A percentile compares a stretch with the other conserved stretches of the same genome.
These are phyloP conservation scores for Phytopythium mirpurense DNA, from an alignment of 352 stramenopile genomes.

Conservation along the genomic window DNA sequence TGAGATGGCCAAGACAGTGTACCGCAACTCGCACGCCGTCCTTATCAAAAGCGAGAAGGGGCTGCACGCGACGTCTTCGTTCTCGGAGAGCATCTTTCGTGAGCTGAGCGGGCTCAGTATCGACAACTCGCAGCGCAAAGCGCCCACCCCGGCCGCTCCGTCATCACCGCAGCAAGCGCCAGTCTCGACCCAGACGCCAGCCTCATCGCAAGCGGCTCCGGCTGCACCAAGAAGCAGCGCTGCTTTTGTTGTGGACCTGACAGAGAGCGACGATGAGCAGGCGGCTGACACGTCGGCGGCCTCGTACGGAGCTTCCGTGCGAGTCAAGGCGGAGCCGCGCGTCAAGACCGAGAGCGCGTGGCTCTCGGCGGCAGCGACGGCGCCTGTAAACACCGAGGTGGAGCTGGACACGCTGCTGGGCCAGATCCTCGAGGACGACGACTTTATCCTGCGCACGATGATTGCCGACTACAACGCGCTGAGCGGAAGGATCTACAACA, in stretches of 20 bases:
- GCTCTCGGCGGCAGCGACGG: conserved; percentile 14
- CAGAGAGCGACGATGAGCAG: conserved; percentile 27
- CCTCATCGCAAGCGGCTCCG: neutral
- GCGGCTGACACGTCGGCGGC: conserved; percentile 1
- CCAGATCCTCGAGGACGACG: conserved; percentile 35
- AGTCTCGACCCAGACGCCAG: neutral
- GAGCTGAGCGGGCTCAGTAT: conserved; percentile 3
- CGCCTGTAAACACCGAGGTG: conserved; percentile 12
- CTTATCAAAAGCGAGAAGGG: neutral
- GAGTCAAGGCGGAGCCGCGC: conserved; percentile 21
- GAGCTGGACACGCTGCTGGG: conserved; percentile 29
- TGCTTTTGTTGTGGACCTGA: conserved; percentile 27
- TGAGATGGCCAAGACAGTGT: conserved; percentile 39
- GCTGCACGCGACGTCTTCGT: neutral
- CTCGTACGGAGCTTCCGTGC: conserved; percentile 1
- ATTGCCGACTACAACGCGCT: conserved; percentile 54
- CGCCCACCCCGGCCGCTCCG: neutral
- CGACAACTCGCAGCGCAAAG: neutral
- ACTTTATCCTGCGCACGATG: conserved; percentile 45
- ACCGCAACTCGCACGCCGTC: conserved; percentile 8
- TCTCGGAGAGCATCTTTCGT: neutral
- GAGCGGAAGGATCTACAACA: conserved; percentile 36
- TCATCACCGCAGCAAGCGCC: neutral
- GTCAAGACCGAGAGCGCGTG: conserved; percentile 26
- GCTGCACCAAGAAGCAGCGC: neutral